A percentile compares a stretch with the other conserved stretches of the same genome.
phyloP scores from a whole-genome alignment of 352 stramenopile species.

The Phytophthora melonis region DNA sequence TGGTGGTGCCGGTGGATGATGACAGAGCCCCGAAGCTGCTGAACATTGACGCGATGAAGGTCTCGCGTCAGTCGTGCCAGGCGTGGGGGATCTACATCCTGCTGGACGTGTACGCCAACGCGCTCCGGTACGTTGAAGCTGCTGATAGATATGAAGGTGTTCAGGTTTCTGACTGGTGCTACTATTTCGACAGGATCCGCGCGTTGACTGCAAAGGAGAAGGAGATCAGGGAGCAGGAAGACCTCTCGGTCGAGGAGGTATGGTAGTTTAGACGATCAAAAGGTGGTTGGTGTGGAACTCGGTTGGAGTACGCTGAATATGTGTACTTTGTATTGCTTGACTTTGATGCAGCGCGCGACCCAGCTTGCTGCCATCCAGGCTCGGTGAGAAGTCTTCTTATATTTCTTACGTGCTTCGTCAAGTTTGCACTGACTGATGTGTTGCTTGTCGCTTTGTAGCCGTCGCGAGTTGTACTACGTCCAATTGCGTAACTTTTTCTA shows the following conservation, averaged over 20 bases:
- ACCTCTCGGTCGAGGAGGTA: conserved; percentile 69
- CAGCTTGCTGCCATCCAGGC: conserved; percentile 58
- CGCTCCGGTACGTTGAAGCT: conserved; percentile 58
- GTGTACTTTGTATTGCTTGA: no score
- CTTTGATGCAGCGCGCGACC: no score
- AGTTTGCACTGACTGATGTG: no score
- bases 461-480: conserved; percentile 79
- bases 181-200: conserved; percentile 50
- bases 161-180: conserved; percentile 1
- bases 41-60: conserved; percentile 73
- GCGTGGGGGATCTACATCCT: conserved; percentile 81
- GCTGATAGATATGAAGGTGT: background rate
- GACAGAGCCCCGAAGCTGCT: conserved; percentile 78
- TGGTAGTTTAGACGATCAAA: background rate
- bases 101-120: conserved; percentile 83
- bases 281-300: background rate
- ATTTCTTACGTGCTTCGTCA: background rate
- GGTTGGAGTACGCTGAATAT: no score
- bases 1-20: conserved; percentile 2
- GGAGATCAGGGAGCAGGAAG: conserved; percentile 55
- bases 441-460: no score
- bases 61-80: conserved; percentile 77
- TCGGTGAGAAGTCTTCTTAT: no score
- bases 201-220: conserved; percentile 70
- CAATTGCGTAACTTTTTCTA: conserved; percentile 87